These are phyloP conservation scores for Melocanna baccifera DNA, from an alignment of 176 grass and related monocot species.

Conservation along the genomic window DNA sequence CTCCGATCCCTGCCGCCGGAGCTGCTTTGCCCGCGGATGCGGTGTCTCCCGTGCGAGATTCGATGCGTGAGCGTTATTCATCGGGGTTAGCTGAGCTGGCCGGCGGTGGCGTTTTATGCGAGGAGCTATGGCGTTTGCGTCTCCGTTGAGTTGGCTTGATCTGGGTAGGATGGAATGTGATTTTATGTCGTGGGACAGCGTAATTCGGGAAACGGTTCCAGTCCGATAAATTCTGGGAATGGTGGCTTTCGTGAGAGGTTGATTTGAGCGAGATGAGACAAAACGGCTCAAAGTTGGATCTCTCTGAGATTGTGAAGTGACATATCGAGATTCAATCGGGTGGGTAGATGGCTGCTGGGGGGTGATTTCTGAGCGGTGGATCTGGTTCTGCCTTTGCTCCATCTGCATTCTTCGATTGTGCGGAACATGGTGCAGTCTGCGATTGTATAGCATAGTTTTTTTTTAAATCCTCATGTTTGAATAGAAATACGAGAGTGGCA, in stretches of 20 bases:
- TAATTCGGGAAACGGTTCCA: not conserved
- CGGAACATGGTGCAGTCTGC: not conserved
- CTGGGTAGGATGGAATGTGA: not conserved
- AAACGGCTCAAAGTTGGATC: not conserved
- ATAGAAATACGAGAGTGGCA: not conserved
- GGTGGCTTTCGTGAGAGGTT: not conserved
- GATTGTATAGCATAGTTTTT: not conserved
- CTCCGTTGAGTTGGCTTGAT: not conserved
- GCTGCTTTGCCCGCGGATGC: not conserved
- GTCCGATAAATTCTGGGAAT: not conserved
- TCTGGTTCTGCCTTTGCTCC: not conserved
- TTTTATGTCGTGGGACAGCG: not conserved
- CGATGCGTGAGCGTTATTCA: not conserved
- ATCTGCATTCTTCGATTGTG: not conserved
- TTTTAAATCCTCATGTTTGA: not conserved
- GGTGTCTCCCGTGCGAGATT: not conserved
- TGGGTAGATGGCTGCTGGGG: not conserved
- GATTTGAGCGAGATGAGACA: not conserved
- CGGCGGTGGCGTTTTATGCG: not conserved
- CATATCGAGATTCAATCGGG: not conserved
- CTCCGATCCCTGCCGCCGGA: not conserved
- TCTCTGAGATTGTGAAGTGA: not conserved
- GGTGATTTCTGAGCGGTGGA: not conserved
- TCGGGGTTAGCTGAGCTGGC: not conserved
- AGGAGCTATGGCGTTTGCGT: not conserved